Conservation (phyloP, 768 basidiomycete genomes). For the Calvatia gigantea region DNA sequence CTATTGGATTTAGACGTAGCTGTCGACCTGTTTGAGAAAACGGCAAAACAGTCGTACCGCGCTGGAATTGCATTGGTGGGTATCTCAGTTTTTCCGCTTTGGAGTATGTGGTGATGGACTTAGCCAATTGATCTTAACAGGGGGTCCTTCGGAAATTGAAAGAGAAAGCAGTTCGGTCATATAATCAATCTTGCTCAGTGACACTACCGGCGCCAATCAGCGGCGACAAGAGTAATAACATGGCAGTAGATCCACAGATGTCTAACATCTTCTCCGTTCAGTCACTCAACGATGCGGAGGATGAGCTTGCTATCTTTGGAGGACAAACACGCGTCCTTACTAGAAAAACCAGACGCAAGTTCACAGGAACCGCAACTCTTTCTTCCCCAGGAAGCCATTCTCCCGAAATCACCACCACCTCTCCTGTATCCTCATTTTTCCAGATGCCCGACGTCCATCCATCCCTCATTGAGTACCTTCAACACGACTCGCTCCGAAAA, state of each 20-base stretch:
- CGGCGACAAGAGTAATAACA: not conserved
- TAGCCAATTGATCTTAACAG: slow-evolving; percentile 19
- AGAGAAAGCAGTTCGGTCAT: slow-evolving; percentile 40
- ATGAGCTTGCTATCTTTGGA: slow-evolving; percentile 53
- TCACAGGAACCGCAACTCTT: not conserved
- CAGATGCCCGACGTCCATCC: slow-evolving; percentile 26
- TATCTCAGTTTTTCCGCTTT: not conserved
- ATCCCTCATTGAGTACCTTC: slow-evolving; percentile 30
- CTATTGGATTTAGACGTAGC: slow-evolving; percentile 45
- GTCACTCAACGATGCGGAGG: slow-evolving; percentile 30
- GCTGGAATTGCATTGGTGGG: slow-evolving; percentile 44
- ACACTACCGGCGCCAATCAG: slow-evolving; percentile 4
- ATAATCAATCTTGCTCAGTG: slow-evolving; percentile 23
- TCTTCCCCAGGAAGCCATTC: slow-evolving; percentile 2
- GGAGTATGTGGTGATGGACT: not conserved
- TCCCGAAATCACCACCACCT: not conserved
- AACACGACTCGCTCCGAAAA: slow-evolving; percentile 23
- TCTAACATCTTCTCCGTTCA: slow-evolving; percentile 14
- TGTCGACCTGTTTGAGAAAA: slow-evolving; percentile 42
- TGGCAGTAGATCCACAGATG: slow-evolving; percentile 3
- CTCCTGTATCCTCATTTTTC: not conserved
- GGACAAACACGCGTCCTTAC: slow-evolving; percentile 45
- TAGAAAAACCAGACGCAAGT: slow-evolving; percentile 23
- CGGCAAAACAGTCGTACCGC: slow-evolving; percentile 41
- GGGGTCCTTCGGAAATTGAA: slow-evolving; percentile 41